Evolutionary conservation across 495 filamentous ascomycete genomes (phyloP), one percentile per base, ranked within the genome.

Genomic region (Podospora appendiculata): DNA sequence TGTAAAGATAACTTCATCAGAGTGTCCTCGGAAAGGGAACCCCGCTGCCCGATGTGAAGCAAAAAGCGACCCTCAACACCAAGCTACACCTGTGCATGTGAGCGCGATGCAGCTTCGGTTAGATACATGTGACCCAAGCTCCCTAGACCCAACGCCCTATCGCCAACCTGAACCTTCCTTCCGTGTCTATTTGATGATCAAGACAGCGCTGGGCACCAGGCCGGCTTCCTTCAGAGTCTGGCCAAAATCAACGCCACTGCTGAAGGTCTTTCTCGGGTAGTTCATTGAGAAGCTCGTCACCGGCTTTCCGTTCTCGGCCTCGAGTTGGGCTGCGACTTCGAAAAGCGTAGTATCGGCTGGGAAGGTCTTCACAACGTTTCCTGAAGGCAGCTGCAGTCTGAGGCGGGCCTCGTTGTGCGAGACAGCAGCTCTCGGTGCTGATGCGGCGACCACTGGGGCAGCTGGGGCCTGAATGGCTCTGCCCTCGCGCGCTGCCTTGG

Each of bases 141-240:
- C 42, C 45, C 49, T 9, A 39, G 18, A 41, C 42, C 11, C 40
- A 8, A 32, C 16, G 17, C 48, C n/a, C 19, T 17, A 1, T 35
- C 39, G 3, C 34, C 19, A 4, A 4, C 32, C 8, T 44, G 9
- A 11, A 14, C 13, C 9, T 44, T 4, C 41, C 17, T 1, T 41
- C 14, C 18, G 4, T 38, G 38, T 16, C 56, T 63, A 86, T 62
- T 84, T 79, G 39, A 93, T 80, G 55, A 96, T 81, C 51, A 99
- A 73, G 50, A 85, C 90, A 49, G 90, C 91, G 57, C 88, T 95
- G 9, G 93, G 93, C 11, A 89, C 84, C 53, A 96, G 70, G 11
- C 89, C 90, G 19, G 94, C 86, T 65, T 99, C 94, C 70, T 93
- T 93, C 54, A 99, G 67, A 13, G 90, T 90, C 75, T 89, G 84